Evolutionary conservation across 2,329 filamentous ascomycete species (phyloP), one percentile per base, ranked within the genome.

Genomic region (Zymoseptoria passerinii): DNA sequence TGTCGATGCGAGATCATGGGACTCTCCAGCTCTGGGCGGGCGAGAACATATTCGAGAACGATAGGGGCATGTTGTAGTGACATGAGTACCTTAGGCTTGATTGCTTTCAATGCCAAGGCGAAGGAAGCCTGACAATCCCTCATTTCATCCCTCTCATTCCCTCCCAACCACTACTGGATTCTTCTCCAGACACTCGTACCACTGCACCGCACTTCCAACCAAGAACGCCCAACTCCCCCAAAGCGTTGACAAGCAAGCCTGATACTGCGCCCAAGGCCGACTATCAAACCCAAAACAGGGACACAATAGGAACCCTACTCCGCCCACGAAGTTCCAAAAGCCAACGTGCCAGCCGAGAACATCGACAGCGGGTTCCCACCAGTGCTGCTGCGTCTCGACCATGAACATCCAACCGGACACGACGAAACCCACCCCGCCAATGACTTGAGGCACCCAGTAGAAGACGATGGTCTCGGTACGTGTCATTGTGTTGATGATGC

Each of bases 221-320:
- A 71, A 58, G 55, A 71, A 70, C 3, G 68, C 64, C 62, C 67
- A 68, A 10, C 66, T 67, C 1, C 65, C 69, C 64, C 64, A 67
- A 16, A 69, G 66, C n/a, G 64, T 66, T 19, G 57, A 61, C 29
- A 61, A 60, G 27, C 58, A 57, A 13, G 66, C 63, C 57, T 70
- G 68, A 52, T 65, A 67, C 56, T 59, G 59, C 40, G 63, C 59
- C 69, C 68, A 71, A 48, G 62, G 54, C 18, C 29, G 52, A 1
- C 62, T 61, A 18, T 57, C 59, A 52, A 67, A 67, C 7, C 69
- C 68, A 57, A 71, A 71, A 20, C 61, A 61, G 2, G 67, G 63
- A 57, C 68, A 65, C 28, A 70, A 27, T 5, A 63, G 63, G 58
- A 69, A 71, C 1, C 65, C 67, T 35, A 70, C 50, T 18, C 67